phyloP scores from a whole-genome alignment of 495 filamentous ascomycete genomes.

The Xylaria palmicola region DNA sequence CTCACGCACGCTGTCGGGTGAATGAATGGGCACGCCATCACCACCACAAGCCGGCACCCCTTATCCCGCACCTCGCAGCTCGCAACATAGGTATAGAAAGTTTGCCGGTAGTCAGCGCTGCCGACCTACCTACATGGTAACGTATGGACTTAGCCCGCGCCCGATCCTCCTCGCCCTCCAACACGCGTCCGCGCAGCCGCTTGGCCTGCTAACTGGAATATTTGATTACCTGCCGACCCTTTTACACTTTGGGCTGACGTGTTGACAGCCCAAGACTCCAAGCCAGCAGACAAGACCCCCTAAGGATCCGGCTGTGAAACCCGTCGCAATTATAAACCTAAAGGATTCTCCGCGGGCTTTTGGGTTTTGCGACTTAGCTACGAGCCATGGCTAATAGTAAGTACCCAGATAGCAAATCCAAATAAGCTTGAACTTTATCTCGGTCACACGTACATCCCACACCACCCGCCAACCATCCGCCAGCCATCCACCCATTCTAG shows the following conservation, averaged over 20 bases:
- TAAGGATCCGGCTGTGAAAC: constrained; percentile 2
- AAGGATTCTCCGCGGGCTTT: not conserved
- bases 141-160: not conserved
- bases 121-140: too few species aligned
- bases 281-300: constrained; percentile 2
- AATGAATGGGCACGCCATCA: too few species aligned
- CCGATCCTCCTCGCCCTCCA: not conserved
- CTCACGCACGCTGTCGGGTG: not conserved
- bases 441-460: not conserved
- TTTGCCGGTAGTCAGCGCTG: too few species aligned
- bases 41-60: too few species aligned
- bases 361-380: not conserved
- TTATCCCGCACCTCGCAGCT: too few species aligned
- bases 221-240: not conserved
- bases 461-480: too few species aligned
- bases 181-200: constrained; percentile 7
- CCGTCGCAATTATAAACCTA: not conserved
- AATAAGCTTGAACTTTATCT: not conserved
- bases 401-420: not conserved
- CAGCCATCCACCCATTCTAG: too few species aligned
- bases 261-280: not conserved
- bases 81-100: too few species aligned
- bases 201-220: constrained; percentile 11
- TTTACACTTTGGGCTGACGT: constrained; percentile 9
- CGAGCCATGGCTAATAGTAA: constrained; percentile 10